Base-by-base conservation (phyloP, 768 basidiomycete genomes). In the Cubamyces lactineus region DNA sequence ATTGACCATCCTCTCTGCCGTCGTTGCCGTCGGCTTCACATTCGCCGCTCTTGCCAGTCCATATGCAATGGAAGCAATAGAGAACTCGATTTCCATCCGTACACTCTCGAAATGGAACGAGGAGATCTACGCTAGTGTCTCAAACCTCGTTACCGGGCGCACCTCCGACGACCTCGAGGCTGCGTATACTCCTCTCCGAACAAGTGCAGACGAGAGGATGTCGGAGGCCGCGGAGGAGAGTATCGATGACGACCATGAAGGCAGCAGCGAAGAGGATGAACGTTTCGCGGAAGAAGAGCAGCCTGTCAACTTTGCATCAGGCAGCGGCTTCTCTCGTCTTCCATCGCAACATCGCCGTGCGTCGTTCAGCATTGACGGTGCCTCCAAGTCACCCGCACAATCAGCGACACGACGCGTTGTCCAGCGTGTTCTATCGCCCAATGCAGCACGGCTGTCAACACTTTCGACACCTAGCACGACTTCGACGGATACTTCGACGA, bases 11-110 rank as follows among this genome's bases (percentile, higher is more conserved):
- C 59, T 70, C 19, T 72, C 69, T 28, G 71, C 71, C 15, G 41
- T 62, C 24, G 66, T 72, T 52, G 71, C 71, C 8, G 67, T 72
- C 26, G 24, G 53, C 16, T 72, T 72, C 66, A 72, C 71, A 12
- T 72, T 69, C 39, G 69, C 69, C 12, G 71, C 69, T 1, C 62
- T 72, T 45, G 65, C 68, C 0, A 69, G 65, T 50, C 65, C 65
- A 16, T 69, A 72, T 38, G 62, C 65, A 2, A 48, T 61, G 8
- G 67, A 70, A 26, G 57, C 63, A 8, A 59, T 70, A 17, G 69
- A 66, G 40, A 62, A 64, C 43, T 64, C 65, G 15, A 26, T 46
- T 1, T 50, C 63, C 2, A 28, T 62, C 4, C 50, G 47, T 0
- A 41, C 41, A 3, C 34, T 64, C 34, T 51, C 52, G 8, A 26